Base-by-base conservation (phyloP, 2,329 filamentous ascomycete genomes). In the Fusarium subglutinans region DNA sequence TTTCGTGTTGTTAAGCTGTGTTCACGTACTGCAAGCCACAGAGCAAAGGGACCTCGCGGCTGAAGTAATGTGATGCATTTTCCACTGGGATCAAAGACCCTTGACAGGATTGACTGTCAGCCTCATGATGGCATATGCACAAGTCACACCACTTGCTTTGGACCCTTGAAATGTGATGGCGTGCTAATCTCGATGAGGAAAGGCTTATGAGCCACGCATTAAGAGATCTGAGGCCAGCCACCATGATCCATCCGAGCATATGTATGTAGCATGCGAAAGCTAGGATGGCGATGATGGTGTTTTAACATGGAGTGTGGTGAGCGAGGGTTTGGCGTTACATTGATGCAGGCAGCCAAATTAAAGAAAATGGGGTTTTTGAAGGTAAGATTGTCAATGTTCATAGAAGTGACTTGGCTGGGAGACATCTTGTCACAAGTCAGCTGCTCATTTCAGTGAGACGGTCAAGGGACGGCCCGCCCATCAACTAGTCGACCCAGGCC, bases 381-480 rank as follows among this genome's bases (percentile, higher is more conserved):
- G 24, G 26, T 35, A 26, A 53, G 30, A 24, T 50, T 53, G 44
- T 45, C 35, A 63, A 37, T n/a, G 35, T 37, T 54, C 37, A 40
- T 40, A 35, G 20, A 37, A 41, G 22, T 26, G 37, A 50, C 54
- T 64, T 61, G 48, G 9, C 26, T n/a, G 41, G 45, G 22, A 41
- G n/a, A 33, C 18, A 45, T 40, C 37, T 58, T 60, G 54, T 64
- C 66, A 72, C 48, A 68, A 40, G 71, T 68, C 74, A 76, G 59
- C 74, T 67, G 66, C 59, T 67, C 67, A 69, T 68, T 66, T 66
- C 59, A 62, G 54, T 53, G 70, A 72, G 61, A 76, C 69, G 71
- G 68, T 61, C 73, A 61, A 78, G 77, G 77, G 77, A 78, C 77
- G 77, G 77, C 69, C 77, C 77, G 77, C 69, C 58, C 43, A 67